Evolutionary conservation across 2,329 filamentous ascomycete genomes (phyloP).

Genomic region (Fusarium goolgardi): DNA sequence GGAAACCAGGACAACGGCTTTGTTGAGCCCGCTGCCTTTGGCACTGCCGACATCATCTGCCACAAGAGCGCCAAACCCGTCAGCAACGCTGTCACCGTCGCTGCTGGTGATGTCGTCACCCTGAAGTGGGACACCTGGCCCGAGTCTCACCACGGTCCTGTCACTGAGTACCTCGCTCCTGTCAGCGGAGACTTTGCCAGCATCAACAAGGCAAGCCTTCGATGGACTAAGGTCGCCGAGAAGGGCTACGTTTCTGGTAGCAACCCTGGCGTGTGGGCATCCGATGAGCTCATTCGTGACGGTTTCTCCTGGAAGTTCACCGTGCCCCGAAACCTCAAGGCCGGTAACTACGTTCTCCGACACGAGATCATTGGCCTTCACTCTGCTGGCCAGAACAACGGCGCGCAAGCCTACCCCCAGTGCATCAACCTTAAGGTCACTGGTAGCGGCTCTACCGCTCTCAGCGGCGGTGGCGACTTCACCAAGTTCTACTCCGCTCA

Average conservation of each 20-base stretch:
- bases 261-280: conserved; percentile 64
- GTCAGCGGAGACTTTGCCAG: conserved; percentile 62
- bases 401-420: conserved; percentile 65
- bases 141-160: conserved; percentile 70
- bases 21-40: conserved; percentile 57
- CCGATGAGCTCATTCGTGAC: conserved; percentile 62
- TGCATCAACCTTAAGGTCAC: conserved; percentile 62
- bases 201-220: conserved; percentile 62
- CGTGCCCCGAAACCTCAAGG: conserved; percentile 59
- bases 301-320: conserved; percentile 59
- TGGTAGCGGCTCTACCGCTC: conserved; percentile 51
- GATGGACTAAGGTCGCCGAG: conserved; percentile 71
- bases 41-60: conserved; percentile 60
- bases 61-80: conserved; percentile 58
- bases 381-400: conserved; percentile 54
- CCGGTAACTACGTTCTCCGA: conserved; percentile 66
- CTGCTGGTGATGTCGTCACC: conserved; percentile 68
- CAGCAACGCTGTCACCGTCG: conserved; percentile 57
- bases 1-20: conserved; percentile 57
- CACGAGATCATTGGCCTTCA: conserved; percentile 69
- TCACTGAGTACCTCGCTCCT: conserved; percentile 70
- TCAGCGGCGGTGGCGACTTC: conserved; percentile 49
- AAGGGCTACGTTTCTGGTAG: conserved; percentile 61
- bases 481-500: conserved; percentile 52
- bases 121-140: conserved; percentile 75